phyloP scores from a whole-genome alignment of 2,329 filamentous ascomycete species.

The Cryoendolithus antarcticus region DNA sequence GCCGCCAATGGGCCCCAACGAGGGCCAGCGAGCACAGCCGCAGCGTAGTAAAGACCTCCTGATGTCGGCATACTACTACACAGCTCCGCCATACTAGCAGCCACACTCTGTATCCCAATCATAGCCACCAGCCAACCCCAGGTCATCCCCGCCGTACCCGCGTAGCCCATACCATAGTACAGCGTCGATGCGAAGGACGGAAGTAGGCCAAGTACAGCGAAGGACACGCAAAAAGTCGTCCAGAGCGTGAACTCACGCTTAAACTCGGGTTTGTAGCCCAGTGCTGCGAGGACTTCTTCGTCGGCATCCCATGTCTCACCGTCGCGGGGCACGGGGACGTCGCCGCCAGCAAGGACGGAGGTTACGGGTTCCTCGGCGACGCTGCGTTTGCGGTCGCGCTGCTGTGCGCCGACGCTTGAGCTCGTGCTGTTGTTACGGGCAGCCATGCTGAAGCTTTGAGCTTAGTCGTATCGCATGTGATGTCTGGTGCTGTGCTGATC shows the following conservation, averaged over 20 bases:
- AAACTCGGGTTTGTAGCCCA: conserved; percentile 53
- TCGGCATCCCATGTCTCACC: conserved; percentile 38
- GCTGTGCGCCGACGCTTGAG: too few relatives aligned
- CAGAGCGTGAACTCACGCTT: conserved; percentile 61
- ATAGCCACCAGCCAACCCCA: conserved; percentile 68
- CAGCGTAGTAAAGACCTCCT: conserved; percentile 62
- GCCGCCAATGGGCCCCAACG: conserved; percentile 55
- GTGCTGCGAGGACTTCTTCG: conserved; percentile 48
- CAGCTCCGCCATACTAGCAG: conserved; percentile 53
- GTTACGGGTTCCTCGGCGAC: conserved; percentile 41
- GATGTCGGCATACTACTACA: conserved; percentile 48
- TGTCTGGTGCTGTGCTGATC: too few relatives aligned
- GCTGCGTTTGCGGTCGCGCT: conserved; percentile 12
- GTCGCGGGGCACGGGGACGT: conserved; percentile 34
- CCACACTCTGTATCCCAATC: conserved; percentile 59
- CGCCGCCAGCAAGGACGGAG: conserved; percentile 36
- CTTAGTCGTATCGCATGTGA: too few relatives aligned
- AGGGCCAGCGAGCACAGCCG: conserved; percentile 56
- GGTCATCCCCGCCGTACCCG: conserved; percentile 44
- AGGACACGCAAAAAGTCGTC: conserved; percentile 63
- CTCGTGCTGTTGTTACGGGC: too few relatives aligned
- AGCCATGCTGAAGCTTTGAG: too few relatives aligned
- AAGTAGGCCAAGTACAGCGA: conserved; percentile 58
- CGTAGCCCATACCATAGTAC: conserved; percentile 52
- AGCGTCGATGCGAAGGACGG: conserved; percentile 61